A percentile compares a stretch with the other conserved stretches of the same genome.
Conservation (phyloP, 768 basidiomycete genomes). For the Calocybe gangraenosa region DNA sequence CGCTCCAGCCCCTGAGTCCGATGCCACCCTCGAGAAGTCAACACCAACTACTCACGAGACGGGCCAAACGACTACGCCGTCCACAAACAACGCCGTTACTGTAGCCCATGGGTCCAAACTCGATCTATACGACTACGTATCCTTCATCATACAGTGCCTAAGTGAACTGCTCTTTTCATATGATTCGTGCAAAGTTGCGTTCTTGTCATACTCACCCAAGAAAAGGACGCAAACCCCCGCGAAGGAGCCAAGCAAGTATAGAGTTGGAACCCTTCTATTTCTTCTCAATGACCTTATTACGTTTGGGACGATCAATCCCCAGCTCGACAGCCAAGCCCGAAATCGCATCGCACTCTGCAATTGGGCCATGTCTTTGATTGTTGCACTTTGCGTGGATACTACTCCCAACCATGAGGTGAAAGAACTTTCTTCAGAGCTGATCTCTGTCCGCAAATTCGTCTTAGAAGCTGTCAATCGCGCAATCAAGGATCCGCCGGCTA, state of each 20-base stretch:
- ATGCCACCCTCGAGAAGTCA: background rate
- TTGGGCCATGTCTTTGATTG: conserved; percentile 87
- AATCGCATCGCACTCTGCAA: conserved; percentile 64
- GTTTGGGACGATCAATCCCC: conserved; percentile 66
- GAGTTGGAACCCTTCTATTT: conserved; percentile 69
- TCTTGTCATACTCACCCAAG: conserved; percentile 75
- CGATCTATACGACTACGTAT: conserved; percentile 50
- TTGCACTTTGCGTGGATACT: conserved; percentile 90
- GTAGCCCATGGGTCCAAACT: conserved; percentile 10
- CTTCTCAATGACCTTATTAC: conserved; percentile 81
- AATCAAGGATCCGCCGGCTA: conserved; percentile 70
- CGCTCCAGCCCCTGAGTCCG: conserved; percentile 4
- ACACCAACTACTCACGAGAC: conserved; percentile 1
- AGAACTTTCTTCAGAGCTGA: conserved; percentile 72
- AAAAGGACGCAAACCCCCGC: conserved; percentile 54
- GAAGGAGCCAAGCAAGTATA: conserved; percentile 65
- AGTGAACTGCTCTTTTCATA: conserved; percentile 94
- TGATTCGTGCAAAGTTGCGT: conserved; percentile 82
- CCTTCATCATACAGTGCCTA: conserved; percentile 87
- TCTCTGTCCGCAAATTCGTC: conserved; percentile 90
- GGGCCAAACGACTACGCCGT: background rate
- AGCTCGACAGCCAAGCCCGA: conserved; percentile 49
- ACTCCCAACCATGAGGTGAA: conserved; percentile 62
- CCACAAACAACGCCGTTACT: background rate
- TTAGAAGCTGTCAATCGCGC: conserved; percentile 84